Evolutionary conservation across 2,329 filamentous ascomycete species (phyloP), one percentile per base, ranked within the genome.

Genomic region (Ilyonectria sp.): DNA sequence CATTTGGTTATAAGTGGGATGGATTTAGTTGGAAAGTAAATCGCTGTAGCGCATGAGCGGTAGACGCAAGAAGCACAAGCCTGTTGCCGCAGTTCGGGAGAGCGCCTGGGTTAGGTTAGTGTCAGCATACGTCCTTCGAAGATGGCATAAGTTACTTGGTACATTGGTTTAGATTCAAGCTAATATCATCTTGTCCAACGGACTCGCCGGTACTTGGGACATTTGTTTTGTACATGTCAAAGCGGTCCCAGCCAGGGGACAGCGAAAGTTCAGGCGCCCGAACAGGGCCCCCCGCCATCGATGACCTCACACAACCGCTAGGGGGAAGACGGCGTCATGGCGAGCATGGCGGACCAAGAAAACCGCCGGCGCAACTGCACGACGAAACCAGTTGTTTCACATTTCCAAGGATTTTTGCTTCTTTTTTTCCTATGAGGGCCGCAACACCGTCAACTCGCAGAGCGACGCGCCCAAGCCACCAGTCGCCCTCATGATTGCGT

Each of bases 261-360:
- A 17, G 55, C 72, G 55, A 43, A 71, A 61, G 68, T 65, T 71
- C 72, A 31, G 19, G 31, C 11, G 5, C 13, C 40, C 9, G 59
- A 58, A 47, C 19, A 26, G 26, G 62, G 56, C 56, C 49, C 49
- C 52, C 54, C 58, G 29, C 58, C 54, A 60, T 26, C 65, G 56
- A 73, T 73, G 71, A 73, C 71, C 69, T 74, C 71, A 73, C 71
- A 50, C 10, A 50, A 50, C 69, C 60, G 56, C 67, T 50, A 58
- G 35, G 53, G 69, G n/a, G 31, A 19, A 33, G 9, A 17, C 15
- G 29, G 49, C 49, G 49, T 52, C 49, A 52, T 52, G 43, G 33
- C 44, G 49, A n/a, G 26, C 57, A 59, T 52, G 52, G 46, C 56
- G 49, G 60, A 54, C 19, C 49, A 54, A 46, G 23, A 43, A 59